Conservation (phyloP, 202 grass and related monocot genomes). For the Cymbopogon flexuosus region DNA sequence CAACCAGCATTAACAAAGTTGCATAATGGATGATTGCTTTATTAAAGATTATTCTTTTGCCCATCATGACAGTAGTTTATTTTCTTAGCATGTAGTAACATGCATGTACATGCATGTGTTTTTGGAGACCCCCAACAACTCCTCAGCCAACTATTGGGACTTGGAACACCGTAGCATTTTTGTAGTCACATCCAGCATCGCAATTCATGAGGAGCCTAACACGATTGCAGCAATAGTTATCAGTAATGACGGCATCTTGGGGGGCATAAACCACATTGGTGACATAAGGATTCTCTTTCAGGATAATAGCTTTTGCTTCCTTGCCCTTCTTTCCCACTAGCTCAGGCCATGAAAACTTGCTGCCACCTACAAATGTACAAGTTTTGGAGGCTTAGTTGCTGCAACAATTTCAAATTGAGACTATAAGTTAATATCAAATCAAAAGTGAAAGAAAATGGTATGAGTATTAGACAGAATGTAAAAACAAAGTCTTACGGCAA, state of each 20-base stretch:
- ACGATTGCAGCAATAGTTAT: constrained; percentile 28
- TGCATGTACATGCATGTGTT: no score
- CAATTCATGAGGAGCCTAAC: constrained; percentile 9
- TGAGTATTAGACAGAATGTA: not conserved
- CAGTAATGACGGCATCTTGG: not conserved
- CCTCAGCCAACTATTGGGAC: constrained; percentile 29
- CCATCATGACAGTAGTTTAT: not conserved
- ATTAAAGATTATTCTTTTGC: not conserved
- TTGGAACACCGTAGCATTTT: not conserved
- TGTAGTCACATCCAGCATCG: not conserved
- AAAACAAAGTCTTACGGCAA: not conserved
- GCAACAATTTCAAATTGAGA: not conserved
- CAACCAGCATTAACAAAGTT: not conserved
- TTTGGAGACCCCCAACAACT: not conserved
- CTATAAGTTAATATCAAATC: not conserved
- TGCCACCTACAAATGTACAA: not conserved
- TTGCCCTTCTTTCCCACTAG: constrained; percentile 23
- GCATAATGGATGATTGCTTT: not conserved
- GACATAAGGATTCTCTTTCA: not conserved
- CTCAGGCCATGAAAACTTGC: constrained; percentile 17
- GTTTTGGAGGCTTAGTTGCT: not conserved
- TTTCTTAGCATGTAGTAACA: not conserved
- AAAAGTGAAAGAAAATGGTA: not conserved
- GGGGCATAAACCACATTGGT: not conserved
- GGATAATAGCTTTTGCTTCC: constrained; percentile 3